Evolutionary conservation across 805 yeast species (phyloP).

Genomic region (Maudiozyma saulgeensis): DNA sequence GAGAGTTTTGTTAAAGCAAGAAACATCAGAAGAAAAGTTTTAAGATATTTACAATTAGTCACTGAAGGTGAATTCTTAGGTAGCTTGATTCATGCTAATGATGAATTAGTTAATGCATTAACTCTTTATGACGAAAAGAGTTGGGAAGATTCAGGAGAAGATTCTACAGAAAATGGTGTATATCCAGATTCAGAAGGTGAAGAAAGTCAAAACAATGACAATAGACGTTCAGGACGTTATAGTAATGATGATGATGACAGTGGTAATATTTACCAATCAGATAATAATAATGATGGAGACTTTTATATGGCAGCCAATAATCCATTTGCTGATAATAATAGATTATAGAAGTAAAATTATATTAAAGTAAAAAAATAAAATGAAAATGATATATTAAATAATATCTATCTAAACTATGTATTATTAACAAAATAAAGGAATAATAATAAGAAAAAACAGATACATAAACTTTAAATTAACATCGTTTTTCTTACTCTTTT

Average conservation of each 20-base stretch:
- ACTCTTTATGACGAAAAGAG: constrained; percentile 55
- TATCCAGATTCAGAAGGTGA: constrained; percentile 14
- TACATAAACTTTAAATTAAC: too few species aligned
- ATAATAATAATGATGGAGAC: constrained; percentile 8
- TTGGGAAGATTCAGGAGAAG: constrained; percentile 34
- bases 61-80: constrained; percentile 83
- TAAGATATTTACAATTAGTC: constrained; percentile 75
- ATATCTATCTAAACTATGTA: too few species aligned
- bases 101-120: constrained; percentile 70
- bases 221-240: background rate
- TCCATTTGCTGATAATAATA: background rate
- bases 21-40: constrained; percentile 61
- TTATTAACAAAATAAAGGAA: background rate
- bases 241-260: constrained; percentile 12
- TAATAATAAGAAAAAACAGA: background rate
- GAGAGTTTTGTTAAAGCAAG: constrained; percentile 66
- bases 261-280: constrained; percentile 10
- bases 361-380: background rate
- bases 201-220: constrained; percentile 29
- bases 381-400: background rate
- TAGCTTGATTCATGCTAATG: constrained; percentile 81
- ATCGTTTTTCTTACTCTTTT: background rate
- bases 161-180: constrained; percentile 31
- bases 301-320: background rate
- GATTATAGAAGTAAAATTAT: background rate